These are phyloP conservation scores for Casuarina equisetifolia DNA, from an alignment of 306 rosid genomes.

Conservation along the genomic window DNA sequence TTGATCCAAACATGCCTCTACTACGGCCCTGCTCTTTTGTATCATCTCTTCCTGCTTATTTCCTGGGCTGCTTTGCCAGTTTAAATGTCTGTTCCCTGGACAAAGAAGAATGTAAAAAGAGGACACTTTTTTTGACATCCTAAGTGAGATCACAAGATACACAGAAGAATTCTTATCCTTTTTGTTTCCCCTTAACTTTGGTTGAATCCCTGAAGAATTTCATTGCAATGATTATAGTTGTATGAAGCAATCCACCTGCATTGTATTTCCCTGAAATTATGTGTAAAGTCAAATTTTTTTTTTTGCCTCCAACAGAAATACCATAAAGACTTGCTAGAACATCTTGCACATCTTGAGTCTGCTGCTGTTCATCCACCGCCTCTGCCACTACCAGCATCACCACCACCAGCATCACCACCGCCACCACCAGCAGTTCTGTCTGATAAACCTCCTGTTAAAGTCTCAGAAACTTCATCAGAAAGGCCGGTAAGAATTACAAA, in stretches of 20 bases:
- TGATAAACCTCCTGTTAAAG: slow-evolving; percentile 18
- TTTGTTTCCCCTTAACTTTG: background rate
- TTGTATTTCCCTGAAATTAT: slow-evolving; percentile 6
- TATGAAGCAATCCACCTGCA: background rate
- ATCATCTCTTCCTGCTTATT: background rate
- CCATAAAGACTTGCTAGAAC: slow-evolving; percentile 60
- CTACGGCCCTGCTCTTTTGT: background rate
- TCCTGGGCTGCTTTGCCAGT: background rate
- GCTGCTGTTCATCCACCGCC: slow-evolving; percentile 12
- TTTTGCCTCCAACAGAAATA: slow-evolving; percentile 59
- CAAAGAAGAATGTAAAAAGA: background rate
- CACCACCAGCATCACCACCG: slow-evolving; percentile 20
- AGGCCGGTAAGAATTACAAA: slow-evolving; percentile 28
- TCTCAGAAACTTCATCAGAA: slow-evolving; percentile 32
- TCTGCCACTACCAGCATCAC: slow-evolving; percentile 11
- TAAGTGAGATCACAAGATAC: background rate
- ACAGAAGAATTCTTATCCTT: too few species aligned
- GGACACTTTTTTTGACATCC: background rate
- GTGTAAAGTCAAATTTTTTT: background rate
- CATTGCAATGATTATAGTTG: background rate
- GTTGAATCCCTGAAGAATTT: background rate
- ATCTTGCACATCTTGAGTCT: slow-evolving; percentile 40
- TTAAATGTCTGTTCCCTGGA: background rate
- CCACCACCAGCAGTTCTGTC: slow-evolving; percentile 17
- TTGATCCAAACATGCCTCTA: background rate